phyloP scores from a whole-genome alignment of 345 rosid genomes.

The Salix exigua region DNA sequence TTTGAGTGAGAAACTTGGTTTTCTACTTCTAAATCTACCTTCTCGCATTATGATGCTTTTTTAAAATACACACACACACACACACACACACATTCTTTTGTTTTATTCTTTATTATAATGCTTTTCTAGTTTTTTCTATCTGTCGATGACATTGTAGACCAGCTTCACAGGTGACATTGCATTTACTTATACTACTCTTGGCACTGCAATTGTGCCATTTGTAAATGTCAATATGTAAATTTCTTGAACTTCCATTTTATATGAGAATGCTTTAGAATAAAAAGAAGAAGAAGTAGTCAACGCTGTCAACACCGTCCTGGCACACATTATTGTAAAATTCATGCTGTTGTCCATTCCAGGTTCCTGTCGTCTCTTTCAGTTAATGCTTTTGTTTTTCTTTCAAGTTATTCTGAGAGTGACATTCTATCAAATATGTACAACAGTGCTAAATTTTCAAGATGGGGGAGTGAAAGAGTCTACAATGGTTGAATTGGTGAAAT shows the following conservation, averaged over 20 bases:
- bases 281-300: background rate
- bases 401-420: background rate
- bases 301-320: background rate
- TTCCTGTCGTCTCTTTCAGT: background rate
- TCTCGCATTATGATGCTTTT: too few species aligned
- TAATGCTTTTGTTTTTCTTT: background rate
- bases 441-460: conserved; percentile 84
- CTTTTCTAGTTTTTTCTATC: conserved; percentile 6
- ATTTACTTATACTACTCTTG: background rate
- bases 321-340: background rate
- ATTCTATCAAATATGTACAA: conserved; percentile 7
- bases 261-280: background rate
- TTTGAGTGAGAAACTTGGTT: too few species aligned
- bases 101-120: too few species aligned
- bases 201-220: background rate
- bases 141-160: conserved; percentile 65
- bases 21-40: too few species aligned
- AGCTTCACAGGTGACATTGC: conserved; percentile 67
- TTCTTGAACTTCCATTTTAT: background rate
- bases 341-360: background rate
- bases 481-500: conserved; percentile 76
- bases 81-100: too few species aligned
- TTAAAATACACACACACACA: too few species aligned
- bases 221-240: background rate
- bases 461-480: conserved; percentile 83